Percentiles rank a stretch among this genome's conserved stretches.
phyloP scores from a whole-genome alignment of 2,329 filamentous ascomycete species.

The Microsporum canis region DNA sequence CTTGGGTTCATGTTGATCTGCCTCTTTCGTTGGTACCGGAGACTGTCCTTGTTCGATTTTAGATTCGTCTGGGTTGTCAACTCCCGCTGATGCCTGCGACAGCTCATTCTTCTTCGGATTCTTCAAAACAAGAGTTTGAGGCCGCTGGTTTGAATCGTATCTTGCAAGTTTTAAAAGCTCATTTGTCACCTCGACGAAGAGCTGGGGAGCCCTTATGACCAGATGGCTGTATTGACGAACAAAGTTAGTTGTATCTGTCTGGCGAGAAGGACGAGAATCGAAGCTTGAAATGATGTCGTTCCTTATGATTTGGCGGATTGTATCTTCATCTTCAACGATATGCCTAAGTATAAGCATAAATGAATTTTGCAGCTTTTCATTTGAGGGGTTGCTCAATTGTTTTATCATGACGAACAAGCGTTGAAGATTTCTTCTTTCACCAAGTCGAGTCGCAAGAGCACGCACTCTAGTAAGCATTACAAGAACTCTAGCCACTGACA shows the following conservation, averaged over 20 bases:
- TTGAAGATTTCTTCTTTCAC: constrained; percentile 80
- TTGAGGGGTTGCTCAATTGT: constrained; percentile 69
- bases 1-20: constrained; percentile 13
- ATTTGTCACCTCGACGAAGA: constrained; percentile 80
- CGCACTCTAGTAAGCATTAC: constrained; percentile 78
- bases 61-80: constrained; percentile 18
- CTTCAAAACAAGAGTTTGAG: constrained; percentile 45
- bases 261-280: constrained; percentile 45
- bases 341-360: constrained; percentile 84
- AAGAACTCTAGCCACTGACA: constrained; percentile 71
- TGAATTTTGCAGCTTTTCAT: constrained; percentile 59
- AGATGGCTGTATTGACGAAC: constrained; percentile 67
- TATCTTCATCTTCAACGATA: constrained; percentile 86
- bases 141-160: constrained; percentile 46
- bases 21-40: constrained; percentile 22
- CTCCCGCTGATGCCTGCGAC: constrained; percentile 20
- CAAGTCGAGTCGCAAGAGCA: constrained; percentile 60
- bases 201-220: constrained; percentile 65
- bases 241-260: constrained; percentile 60
- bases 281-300: constrained; percentile 76
- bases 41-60: constrained; percentile 11
- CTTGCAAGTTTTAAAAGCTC: constrained; percentile 66
- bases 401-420: constrained; percentile 91
- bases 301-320: constrained; percentile 80
- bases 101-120: constrained; percentile 28